Evolutionary conservation across 2,329 filamentous ascomycete species (phyloP), one percentile per base, ranked within the genome.

Genomic region (Lasiodiplodia theobromae): DNA sequence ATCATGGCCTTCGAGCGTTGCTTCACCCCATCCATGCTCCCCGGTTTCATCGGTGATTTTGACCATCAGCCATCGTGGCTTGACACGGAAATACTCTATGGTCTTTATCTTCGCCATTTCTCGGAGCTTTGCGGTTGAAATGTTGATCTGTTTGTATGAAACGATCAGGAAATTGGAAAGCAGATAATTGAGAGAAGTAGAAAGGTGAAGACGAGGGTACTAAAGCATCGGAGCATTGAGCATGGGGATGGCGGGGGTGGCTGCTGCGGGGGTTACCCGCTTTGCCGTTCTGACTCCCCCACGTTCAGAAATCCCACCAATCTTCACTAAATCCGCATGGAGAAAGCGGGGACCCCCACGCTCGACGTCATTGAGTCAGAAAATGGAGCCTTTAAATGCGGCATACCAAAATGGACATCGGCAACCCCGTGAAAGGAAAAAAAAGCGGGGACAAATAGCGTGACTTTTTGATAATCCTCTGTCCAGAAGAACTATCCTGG

Each of bases 61-160:
- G 71, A 93, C 91, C 71, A 93, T 92, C 0, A 94, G 83, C 91
- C 91, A 93, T 52, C 91, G 84, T 16, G 91, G 91, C 58, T 89
- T 89, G 11, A 93, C 88, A 21, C 91, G 86, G 76, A 92, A 93
- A 75, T 93, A 92, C 73, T 92, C 90, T 54, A 93, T 88, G 31
- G 75, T 83, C 70, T 85, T 83, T 73, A 92, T 91, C 70, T 87
- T 89, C 1, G 83, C 84, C 88, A 91, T 91, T 31, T n/a, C 72
- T 49, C 18, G 8, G 31, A 21, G 2, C 3, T 0, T 34, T n/a
- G n/a, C 7, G n/a, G 5, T 2, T 34, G 23, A n/a, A 54, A 12
- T n/a, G 16, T 56, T 2, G 4, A 3, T 10, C 10, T 8, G 28
- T 28, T 21, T n/a, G 25, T 56, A 4, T 31, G 51, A 54, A 0